A percentile compares a stretch with the other conserved stretches of the same genome.
phyloP scores from a whole-genome alignment of 1,284 basidiomycete species.

The Irpex lacteus region DNA sequence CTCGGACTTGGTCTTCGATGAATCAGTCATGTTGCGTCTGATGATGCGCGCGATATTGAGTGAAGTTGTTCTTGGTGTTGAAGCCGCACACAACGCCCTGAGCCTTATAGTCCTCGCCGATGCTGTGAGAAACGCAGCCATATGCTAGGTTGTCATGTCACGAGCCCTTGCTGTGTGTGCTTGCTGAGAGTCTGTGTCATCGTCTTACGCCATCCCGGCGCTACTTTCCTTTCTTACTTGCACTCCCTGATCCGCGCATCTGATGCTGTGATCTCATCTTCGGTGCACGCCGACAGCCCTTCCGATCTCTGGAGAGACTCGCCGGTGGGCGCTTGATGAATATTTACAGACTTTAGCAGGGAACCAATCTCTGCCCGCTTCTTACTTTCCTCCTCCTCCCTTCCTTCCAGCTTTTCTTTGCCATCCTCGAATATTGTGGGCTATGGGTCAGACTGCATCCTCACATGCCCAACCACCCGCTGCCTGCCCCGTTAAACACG shows the following conservation, averaged over 20 bases:
- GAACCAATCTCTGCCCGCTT: background rate
- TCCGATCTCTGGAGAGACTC: background rate
- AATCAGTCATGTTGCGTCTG: slow-evolving; percentile 8
- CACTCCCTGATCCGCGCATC: background rate
- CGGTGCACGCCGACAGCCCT: background rate
- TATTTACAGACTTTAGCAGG: background rate
- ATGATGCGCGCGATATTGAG: background rate
- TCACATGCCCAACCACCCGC: slow-evolving; percentile 5
- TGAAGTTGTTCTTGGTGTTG: background rate
- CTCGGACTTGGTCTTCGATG: slow-evolving; percentile 55
- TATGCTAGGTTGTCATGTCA: slow-evolving; percentile 1
- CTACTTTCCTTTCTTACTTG: background rate
- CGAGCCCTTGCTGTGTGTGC: background rate
- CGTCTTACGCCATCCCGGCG: slow-evolving; percentile 11
- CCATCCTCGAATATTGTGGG: background rate
- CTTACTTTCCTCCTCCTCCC: background rate
- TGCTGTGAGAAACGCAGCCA: slow-evolving; percentile 3
- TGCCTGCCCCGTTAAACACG: slow-evolving; percentile 1
- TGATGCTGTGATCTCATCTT: background rate
- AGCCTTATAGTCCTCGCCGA: slow-evolving; percentile 6
- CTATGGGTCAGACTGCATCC: slow-evolving; percentile 14
- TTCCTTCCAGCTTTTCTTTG: background rate
- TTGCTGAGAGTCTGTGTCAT: background rate
- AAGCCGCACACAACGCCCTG: background rate
- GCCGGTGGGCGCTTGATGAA: background rate